Conservation (phyloP, 2,329 filamentous ascomycete genomes). For the Penicillium italicum region DNA sequence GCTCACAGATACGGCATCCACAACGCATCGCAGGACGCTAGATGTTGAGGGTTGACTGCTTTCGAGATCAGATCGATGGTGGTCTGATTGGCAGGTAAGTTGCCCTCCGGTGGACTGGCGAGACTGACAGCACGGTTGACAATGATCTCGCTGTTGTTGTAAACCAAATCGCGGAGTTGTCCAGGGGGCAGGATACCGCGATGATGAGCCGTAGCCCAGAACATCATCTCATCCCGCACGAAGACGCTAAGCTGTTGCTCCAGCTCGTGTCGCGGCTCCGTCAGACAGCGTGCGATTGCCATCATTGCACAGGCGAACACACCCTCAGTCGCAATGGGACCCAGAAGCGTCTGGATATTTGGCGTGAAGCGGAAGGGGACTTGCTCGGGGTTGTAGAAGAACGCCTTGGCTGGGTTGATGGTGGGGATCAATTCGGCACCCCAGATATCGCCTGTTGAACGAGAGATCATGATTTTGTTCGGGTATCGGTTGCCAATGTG, state of each 20-base stretch:
- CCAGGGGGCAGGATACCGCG: conserved; percentile 61
- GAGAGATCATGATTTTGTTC: conserved; percentile 89
- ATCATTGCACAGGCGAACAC: conserved; percentile 95
- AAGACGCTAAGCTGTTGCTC: conserved; percentile 93
- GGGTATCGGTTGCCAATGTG: conserved; percentile 96
- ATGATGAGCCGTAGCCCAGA: conserved; percentile 85
- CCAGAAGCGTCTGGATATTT: conserved; percentile 94
- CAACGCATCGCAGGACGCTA: conserved; percentile 83
- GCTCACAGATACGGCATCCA: conserved; percentile 92
- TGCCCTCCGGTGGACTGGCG: conserved; percentile 70
- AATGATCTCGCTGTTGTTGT: conserved; percentile 83
- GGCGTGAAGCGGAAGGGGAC: conserved; percentile 97
- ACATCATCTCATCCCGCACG: conserved; percentile 95
- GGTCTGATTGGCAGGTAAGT: conserved; percentile 92
- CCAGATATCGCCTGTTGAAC: conserved; percentile 89
- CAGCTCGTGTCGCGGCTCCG: conserved; percentile 76
- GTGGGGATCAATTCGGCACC: conserved; percentile 88
- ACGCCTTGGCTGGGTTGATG: conserved; percentile 77
- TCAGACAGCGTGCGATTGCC: conserved; percentile 91
- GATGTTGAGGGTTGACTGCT: conserved; percentile 85
- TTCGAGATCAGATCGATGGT: conserved; percentile 91
- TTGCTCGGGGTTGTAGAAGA: conserved; percentile 91
- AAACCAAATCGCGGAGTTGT: conserved; percentile 73
- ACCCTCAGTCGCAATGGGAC: conserved; percentile 89
- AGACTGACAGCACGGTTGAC: conserved; percentile 85